Evolutionary conservation across 805 yeast genomes (phyloP).

Genomic region (Candida michaelii): DNA sequence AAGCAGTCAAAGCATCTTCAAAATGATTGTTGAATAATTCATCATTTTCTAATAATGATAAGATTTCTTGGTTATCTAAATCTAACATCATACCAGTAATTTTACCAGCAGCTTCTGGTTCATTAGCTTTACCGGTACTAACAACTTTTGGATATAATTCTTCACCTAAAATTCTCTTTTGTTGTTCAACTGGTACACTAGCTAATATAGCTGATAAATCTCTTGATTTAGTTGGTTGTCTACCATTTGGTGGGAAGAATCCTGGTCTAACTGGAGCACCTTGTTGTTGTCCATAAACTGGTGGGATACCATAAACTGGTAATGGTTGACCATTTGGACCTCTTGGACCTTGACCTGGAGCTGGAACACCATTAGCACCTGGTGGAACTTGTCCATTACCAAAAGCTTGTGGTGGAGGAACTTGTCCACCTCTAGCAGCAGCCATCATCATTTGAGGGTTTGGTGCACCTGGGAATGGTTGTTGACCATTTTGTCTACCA

Average conservation of each 20-base stretch:
- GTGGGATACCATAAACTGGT: slow-evolving; percentile 83
- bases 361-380: slow-evolving; percentile 31
- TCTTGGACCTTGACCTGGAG: slow-evolving; percentile 47
- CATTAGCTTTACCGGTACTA: slow-evolving; percentile 81
- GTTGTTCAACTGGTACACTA: slow-evolving; percentile 79
- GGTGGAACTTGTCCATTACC: slow-evolving; percentile 15
- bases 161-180: slow-evolving; percentile 97
- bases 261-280: slow-evolving; percentile 57
- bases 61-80: slow-evolving; percentile 87
- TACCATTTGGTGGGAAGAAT: slow-evolving; percentile 50
- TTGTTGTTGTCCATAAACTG: slow-evolving; percentile 60
- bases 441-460: slow-evolving; percentile 77
- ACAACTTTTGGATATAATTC: slow-evolving; percentile 91
- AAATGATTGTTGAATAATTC: slow-evolving; percentile 86
- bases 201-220: slow-evolving; percentile 63
- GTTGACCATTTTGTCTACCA: slow-evolving; percentile 70
- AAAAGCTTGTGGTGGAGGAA: slow-evolving; percentile 58
- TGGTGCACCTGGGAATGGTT: slow-evolving; percentile 68
- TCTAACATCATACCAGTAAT: slow-evolving; percentile 98
- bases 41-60: slow-evolving; percentile 86
- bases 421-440: slow-evolving; percentile 59
- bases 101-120: slow-evolving; percentile 95
- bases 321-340: slow-evolving; percentile 85
- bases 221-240: slow-evolving; percentile 44
- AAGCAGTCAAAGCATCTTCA: slow-evolving; percentile 92